Conservation (phyloP, 192 early-diverging fungal species). For the Coemansia sp. region DNA sequence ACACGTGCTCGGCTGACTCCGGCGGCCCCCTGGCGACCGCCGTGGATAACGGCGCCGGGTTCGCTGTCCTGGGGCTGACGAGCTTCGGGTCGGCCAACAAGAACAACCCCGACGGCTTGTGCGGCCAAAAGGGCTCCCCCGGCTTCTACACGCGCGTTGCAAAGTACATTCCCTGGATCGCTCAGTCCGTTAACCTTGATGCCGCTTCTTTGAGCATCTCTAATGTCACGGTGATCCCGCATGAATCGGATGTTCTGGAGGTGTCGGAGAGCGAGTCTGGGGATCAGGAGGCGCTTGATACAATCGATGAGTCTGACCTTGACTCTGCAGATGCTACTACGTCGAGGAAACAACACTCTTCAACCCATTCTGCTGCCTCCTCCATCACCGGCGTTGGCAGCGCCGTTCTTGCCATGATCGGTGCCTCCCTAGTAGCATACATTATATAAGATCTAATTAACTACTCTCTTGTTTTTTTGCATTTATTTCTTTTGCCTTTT, state of each 20-base stretch:
- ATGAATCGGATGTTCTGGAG: background rate
- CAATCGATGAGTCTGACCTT: background rate
- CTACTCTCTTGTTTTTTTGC: too few species aligned
- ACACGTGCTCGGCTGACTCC: slow-evolving; percentile 49
- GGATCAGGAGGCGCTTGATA: background rate
- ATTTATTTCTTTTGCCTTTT: background rate
- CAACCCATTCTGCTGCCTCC: background rate
- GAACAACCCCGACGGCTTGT: slow-evolving; percentile 21
- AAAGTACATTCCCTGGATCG: slow-evolving; percentile 42
- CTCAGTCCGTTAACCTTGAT: slow-evolving; percentile 9
- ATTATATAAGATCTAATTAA: too few species aligned
- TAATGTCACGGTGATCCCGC: slow-evolving; percentile 9
- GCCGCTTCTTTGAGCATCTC: slow-evolving; percentile 13
- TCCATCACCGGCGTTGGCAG: background rate
- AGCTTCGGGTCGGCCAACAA: slow-evolving; percentile 30
- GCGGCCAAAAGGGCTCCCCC: slow-evolving; percentile 22
- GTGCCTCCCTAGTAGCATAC: too few species aligned
- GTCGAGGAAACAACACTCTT: background rate
- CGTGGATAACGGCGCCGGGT: slow-evolving; percentile 9
- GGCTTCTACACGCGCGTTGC: slow-evolving; percentile 46
- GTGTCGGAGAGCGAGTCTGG: background rate
- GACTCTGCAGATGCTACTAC: background rate
- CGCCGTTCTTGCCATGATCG: too few species aligned
- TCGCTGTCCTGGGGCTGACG: slow-evolving; percentile 32
- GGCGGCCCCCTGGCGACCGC: slow-evolving; percentile 42